Evolutionary conservation across 164 flowering plant genomes (phyloP), one percentile per base, ranked within the genome.

Genomic region (Dillenia turbinata): DNA sequence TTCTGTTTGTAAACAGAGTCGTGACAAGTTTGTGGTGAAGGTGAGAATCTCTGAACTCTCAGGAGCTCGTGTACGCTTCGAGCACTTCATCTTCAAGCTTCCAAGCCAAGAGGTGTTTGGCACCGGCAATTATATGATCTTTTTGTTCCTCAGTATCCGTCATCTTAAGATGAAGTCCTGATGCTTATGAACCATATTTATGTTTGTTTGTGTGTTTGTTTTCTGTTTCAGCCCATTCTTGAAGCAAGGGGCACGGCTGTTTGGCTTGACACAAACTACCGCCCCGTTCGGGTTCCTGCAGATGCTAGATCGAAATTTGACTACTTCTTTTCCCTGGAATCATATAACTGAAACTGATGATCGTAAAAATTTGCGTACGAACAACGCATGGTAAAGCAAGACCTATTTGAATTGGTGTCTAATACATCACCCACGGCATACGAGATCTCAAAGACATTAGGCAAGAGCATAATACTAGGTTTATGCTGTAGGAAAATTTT

Each of bases 1-100:
- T 33, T 33, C 40, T 33, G 7, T 33, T 33, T 33, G 60, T 52
- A 14, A 60, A 61, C 68, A 94, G 98, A 87, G 92, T 73, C 86
- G 95, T 58, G 98, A 91, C 65, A 78, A 72, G 71, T 89, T 94
- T 73, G 83, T 91, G 11, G 88, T 94, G 67, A 86, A 78, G 71
- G 96, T 89, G 64, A 83, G 95, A 77, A 47, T 91, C 49, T 79
- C 84, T 17, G 93, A 81, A 54, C 77, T 84, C 52, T 89, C 97
- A 13, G 90, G 87, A 63, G 95, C 79, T 52, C 89, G 98, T 58
- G 26, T 93, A 12, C 80, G 70, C 78, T 76, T 93, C 63, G 96
- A 93, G 9, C 94, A 93, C 65, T 67, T 78, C 69, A 90, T 93
- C 71, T 74, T 65, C 78, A 93, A 82, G 82, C 77, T 84, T 54